Conservation (phyloP, 768 basidiomycete species). For the Albatrellus ellisii region DNA sequence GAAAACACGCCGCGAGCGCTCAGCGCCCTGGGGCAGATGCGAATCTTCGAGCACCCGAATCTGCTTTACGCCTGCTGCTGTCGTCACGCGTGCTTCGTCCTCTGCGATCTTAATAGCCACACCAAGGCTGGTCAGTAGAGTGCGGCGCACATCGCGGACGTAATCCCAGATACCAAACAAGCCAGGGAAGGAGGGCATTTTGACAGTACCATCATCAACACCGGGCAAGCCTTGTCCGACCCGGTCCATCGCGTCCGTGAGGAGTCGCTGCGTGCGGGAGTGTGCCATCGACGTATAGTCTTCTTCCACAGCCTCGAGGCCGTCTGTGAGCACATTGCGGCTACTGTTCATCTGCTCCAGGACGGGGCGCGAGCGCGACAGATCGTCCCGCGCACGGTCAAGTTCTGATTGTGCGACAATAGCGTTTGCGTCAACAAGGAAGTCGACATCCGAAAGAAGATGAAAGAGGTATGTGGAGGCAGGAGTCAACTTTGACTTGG, state of each 20-base stretch:
- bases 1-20: conserved; percentile 74
- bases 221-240: conserved; percentile 68
- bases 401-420: conserved; percentile 76
- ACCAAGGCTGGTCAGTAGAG: conserved; percentile 73
- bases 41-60: conserved; percentile 60
- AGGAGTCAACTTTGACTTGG: conserved; percentile 93
- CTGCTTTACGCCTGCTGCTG: conserved; percentile 49
- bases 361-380: conserved; percentile 60
- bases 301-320: conserved; percentile 73
- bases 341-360: conserved; percentile 78
- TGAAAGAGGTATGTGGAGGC: conserved; percentile 85
- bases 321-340: conserved; percentile 65
- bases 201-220: conserved; percentile 29
- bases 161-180: conserved; percentile 78
- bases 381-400: conserved; percentile 53
- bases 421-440: conserved; percentile 76
- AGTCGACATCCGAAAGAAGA: conserved; percentile 80
- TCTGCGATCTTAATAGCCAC: conserved; percentile 68
- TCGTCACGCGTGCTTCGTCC: conserved; percentile 64
- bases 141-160: conserved; percentile 61
- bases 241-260: conserved; percentile 59
- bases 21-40: conserved; percentile 71
- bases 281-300: conserved; percentile 40
- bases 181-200: conserved; percentile 75
- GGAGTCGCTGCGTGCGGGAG: conserved; percentile 39